Evolutionary conservation across 805 yeast species (phyloP).

Genomic region (Isabelozyma heimii): DNA sequence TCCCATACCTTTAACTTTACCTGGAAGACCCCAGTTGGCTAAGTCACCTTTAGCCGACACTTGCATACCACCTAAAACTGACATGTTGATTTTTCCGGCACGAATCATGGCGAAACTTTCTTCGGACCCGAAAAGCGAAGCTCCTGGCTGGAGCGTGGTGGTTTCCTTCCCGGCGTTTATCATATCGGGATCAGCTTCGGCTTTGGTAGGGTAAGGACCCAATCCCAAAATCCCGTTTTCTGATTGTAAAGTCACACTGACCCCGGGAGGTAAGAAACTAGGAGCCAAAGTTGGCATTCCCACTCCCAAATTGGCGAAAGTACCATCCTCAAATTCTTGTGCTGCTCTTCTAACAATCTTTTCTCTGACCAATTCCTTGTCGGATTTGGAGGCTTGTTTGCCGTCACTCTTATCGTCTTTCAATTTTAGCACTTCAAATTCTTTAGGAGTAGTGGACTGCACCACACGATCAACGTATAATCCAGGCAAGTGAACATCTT

Average conservation of each 20-base stretch:
- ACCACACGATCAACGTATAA: slow-evolving; percentile 41
- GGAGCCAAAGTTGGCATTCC: slow-evolving; percentile 54
- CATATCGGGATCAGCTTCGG: slow-evolving; percentile 46
- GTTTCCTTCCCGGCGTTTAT: slow-evolving; percentile 55
- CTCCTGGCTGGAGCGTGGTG: slow-evolving; percentile 45
- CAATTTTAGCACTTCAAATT: slow-evolving; percentile 36
- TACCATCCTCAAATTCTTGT: slow-evolving; percentile 42
- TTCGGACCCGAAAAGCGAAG: slow-evolving; percentile 47
- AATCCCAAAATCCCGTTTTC: slow-evolving; percentile 51
- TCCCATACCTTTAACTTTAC: slow-evolving; percentile 51
- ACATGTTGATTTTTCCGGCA: slow-evolving; percentile 42
- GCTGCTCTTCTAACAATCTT: slow-evolving; percentile 45
- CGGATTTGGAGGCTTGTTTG: slow-evolving; percentile 4
- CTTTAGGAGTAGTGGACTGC: slow-evolving; percentile 41
- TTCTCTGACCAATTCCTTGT: slow-evolving; percentile 19
- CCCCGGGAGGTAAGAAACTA: slow-evolving; percentile 30
- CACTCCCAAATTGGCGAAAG: slow-evolving; percentile 46
- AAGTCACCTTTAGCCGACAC: slow-evolving; percentile 47
- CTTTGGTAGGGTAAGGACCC: slow-evolving; percentile 43
- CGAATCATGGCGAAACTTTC: slow-evolving; percentile 52
- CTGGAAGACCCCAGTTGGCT: slow-evolving; percentile 55
- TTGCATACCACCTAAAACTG: slow-evolving; percentile 50
- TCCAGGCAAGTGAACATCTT: slow-evolving; percentile 47
- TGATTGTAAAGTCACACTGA: slow-evolving; percentile 42
- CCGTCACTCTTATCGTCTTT: slow-evolving; percentile 3